Conservation (phyloP, 805 yeast species). For the Ogataea nitratoaversa region DNA sequence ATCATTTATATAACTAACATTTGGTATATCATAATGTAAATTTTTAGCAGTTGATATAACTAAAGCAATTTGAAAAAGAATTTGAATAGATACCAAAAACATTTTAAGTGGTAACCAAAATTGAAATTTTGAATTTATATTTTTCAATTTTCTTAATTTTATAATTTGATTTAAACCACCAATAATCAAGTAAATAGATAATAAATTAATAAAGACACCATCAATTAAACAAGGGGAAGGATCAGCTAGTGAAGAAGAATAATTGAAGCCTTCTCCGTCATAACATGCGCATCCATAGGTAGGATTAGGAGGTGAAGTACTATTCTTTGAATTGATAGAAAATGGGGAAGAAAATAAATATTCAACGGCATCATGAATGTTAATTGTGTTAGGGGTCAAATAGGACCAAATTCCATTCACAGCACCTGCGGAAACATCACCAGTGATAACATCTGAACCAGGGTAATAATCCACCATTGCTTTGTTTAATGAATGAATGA, state of each 20-base stretch:
- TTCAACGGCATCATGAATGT: constrained; percentile 6
- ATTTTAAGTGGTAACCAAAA: constrained; percentile 43
- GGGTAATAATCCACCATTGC: constrained; percentile 1
- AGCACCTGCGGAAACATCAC: constrained; percentile 8
- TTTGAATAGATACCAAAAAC: constrained; percentile 35
- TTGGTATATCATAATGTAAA: constrained; percentile 13
- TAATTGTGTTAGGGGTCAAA: constrained; percentile 1
- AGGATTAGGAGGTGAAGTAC: background rate
- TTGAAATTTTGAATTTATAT: constrained; percentile 26
- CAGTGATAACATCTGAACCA: constrained; percentile 4
- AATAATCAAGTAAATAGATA: constrained; percentile 35
- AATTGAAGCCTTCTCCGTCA: constrained; percentile 43
- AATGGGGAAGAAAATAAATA: background rate
- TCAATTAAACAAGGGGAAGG: constrained; percentile 49
- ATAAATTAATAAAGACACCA: constrained; percentile 36
- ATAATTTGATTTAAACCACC: constrained; percentile 35
- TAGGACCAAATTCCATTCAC: constrained; percentile 4
- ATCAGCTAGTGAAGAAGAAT: constrained; percentile 37
- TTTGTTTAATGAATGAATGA: background rate
- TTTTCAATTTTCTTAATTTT: constrained; percentile 31
- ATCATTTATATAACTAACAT: constrained; percentile 27
- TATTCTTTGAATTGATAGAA: background rate
- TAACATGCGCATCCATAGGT: constrained; percentile 28
- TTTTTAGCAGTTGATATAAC: constrained; percentile 10
- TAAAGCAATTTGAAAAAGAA: constrained; percentile 31